Conservation (phyloP, 169 alveolate genomes). For the Babesia bovis region DNA sequence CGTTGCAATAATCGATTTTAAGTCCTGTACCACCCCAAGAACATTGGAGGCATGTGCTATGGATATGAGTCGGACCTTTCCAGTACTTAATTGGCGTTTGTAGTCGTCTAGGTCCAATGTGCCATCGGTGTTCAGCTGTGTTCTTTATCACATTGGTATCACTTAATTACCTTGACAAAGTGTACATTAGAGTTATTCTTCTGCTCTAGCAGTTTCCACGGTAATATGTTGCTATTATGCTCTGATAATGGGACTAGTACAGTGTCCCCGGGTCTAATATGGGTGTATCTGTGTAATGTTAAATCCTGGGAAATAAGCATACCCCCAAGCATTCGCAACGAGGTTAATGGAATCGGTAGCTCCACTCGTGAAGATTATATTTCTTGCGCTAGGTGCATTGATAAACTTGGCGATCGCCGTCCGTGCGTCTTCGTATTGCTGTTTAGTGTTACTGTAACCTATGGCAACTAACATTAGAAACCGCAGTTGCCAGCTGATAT, state of each 20-base stretch:
- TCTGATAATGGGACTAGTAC: constrained; percentile 67
- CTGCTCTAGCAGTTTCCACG: constrained; percentile 70
- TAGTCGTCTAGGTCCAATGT: constrained; percentile 65
- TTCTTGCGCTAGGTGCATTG: constrained; percentile 44
- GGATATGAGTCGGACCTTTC: constrained; percentile 62
- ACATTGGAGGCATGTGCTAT: constrained; percentile 73
- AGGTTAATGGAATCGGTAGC: constrained; percentile 72
- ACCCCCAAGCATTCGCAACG: constrained; percentile 67
- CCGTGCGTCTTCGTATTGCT: constrained; percentile 63
- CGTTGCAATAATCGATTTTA: constrained; percentile 26
- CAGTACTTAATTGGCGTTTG: constrained; percentile 6
- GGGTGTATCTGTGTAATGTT: constrained; percentile 12
- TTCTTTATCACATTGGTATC: background rate
- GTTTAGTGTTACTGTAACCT: background rate
- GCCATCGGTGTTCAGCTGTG: constrained; percentile 59
- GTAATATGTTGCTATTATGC: constrained; percentile 73
- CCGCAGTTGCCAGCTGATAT: constrained; percentile 40
- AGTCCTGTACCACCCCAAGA: constrained; percentile 65
- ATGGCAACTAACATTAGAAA: constrained; percentile 37
- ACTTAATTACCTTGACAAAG: constrained; percentile 39
- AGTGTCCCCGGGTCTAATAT: constrained; percentile 61
- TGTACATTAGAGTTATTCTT: constrained; percentile 47
- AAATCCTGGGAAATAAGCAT: background rate
- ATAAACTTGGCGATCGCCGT: constrained; percentile 56
- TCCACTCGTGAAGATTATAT: constrained; percentile 74